Conservation (phyloP, 1,139 yeast genomes). For the Pichia sp. region DNA sequence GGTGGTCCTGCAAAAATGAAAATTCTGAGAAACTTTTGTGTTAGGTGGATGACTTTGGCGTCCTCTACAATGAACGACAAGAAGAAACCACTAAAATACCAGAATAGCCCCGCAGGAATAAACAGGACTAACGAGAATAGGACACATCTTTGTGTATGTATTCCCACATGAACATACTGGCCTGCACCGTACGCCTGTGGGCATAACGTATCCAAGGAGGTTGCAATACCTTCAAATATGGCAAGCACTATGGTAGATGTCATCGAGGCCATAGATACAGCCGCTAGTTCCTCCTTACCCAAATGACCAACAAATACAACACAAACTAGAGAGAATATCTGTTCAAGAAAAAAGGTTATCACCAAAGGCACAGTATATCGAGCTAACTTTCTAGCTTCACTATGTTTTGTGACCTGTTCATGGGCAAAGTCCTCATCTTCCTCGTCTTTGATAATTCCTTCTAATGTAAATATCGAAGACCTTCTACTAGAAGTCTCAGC, state of each 20-base stretch:
- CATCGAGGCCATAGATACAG: slow-evolving; percentile 84
- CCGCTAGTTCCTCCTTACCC: slow-evolving; percentile 67
- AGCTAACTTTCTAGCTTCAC: slow-evolving; percentile 42
- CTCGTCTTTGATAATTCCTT: slow-evolving; percentile 14
- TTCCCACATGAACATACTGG: slow-evolving; percentile 50
- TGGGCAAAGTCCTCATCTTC: slow-evolving; percentile 35
- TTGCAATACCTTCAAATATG: slow-evolving; percentile 80
- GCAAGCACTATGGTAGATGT: slow-evolving; percentile 81
- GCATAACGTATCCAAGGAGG: slow-evolving; percentile 80
- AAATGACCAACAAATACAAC: slow-evolving; percentile 67
- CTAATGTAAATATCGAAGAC: slow-evolving; percentile 12
- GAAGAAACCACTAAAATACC: slow-evolving; percentile 60
- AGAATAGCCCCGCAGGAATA: slow-evolving; percentile 53
- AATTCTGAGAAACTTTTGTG: slow-evolving; percentile 54
- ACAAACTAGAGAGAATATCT: slow-evolving; percentile 63
- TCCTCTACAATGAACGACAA: slow-evolving; percentile 50
- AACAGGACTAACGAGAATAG: slow-evolving; percentile 47
- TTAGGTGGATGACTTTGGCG: slow-evolving; percentile 51
- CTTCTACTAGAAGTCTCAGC: slow-evolving; percentile 7
- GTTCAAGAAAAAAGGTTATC: slow-evolving; percentile 63
- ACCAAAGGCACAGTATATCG: slow-evolving; percentile 59
- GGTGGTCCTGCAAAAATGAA: slow-evolving; percentile 72
- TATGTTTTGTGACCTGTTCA: slow-evolving; percentile 37
- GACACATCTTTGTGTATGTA: slow-evolving; percentile 59
- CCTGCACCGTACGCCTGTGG: slow-evolving; percentile 81